These are phyloP conservation scores for Pichia terricola DNA, from an alignment of 1,139 yeast species.

Conservation along the genomic window DNA sequence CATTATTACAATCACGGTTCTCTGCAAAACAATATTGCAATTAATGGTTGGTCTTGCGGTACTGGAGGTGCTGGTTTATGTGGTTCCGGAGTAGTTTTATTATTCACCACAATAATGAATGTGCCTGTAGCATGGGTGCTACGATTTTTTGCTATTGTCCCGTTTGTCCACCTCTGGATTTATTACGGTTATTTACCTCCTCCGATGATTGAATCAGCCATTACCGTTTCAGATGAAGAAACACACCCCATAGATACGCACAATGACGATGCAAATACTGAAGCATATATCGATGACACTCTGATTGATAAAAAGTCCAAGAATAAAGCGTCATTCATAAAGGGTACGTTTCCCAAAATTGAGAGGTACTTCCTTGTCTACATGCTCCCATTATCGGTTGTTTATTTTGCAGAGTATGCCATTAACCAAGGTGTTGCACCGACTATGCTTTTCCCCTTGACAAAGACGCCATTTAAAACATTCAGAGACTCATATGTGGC, in stretches of 20 bases:
- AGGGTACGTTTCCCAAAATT: constrained; percentile 20
- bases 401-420: constrained; percentile 76
- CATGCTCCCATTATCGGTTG: constrained; percentile 76
- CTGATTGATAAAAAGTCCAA: too few species aligned
- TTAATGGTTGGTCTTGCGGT: constrained; percentile 87
- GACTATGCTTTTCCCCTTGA: constrained; percentile 67
- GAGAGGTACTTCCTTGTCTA: constrained; percentile 52
- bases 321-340: neutral
- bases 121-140: constrained; percentile 37
- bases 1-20: constrained; percentile 43
- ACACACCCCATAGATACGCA: too few species aligned
- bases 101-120: constrained; percentile 45
- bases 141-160: constrained; percentile 37
- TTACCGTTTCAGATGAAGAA: neutral
- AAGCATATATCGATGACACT: neutral
- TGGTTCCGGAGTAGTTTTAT: constrained; percentile 57
- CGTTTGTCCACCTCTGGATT: constrained; percentile 34
- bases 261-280: neutral
- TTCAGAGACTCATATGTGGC: constrained; percentile 87
- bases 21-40: constrained; percentile 26
- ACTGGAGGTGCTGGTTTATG: constrained; percentile 91
- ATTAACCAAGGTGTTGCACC: constrained; percentile 92
- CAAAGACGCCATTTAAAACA: constrained; percentile 55
- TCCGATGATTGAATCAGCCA: constrained; percentile 1
- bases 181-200: constrained; percentile 30